Evolutionary conservation across 2,329 filamentous ascomycete genomes (phyloP), one percentile per base, ranked within the genome.

Genomic region (Hypoxylon sp.): DNA sequence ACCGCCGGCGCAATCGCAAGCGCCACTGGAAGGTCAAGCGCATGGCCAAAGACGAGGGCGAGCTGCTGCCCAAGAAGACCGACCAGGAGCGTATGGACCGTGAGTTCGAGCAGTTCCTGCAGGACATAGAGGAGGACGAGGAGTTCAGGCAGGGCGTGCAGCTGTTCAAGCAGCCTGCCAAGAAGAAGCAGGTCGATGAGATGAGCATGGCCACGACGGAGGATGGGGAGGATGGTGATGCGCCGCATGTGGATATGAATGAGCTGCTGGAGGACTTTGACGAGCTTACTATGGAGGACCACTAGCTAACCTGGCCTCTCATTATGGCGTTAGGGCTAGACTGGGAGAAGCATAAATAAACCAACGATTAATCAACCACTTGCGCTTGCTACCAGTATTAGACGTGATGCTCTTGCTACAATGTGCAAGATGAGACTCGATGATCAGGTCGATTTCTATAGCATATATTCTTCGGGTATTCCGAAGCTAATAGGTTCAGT

Each of bases 51-150:
- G 94, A 98, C 68, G 93, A 97, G 77, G 91, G 91, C 71, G 95
- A 97, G 70, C 85, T 96, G 78, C 81, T 94, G 69, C 92, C 93
- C 33, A 90, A 92, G 83, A 93, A 97, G 81, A 84, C 93, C 64
- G 94, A 98, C 76, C 91, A 95, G 76, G 92, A 94, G 64, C 89
- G 89, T 68, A 89, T 97, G 83, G 94, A 98, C 76, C 87, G 90
- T 70, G 96, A 99, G 80, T 99, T 97, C 80, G 96, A 99, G 82
- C 88, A 94, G 87, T 99, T 99, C 88, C 82, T 99, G 83, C 90
- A 91, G 46, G 96, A 99, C 78, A 93, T 99, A 9, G 96, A 99
- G 80, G 94, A 98, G 77, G 96, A 99, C 77, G 86, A 91, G 54
- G 96, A 99, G 75, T 84, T 97, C 71, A 86, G 96, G 58, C 87